A percentile compares a stretch with the other conserved stretches of the same genome.
Conservation (phyloP, 768 basidiomycete genomes). For the Lactarius pseudohatsudake region DNA sequence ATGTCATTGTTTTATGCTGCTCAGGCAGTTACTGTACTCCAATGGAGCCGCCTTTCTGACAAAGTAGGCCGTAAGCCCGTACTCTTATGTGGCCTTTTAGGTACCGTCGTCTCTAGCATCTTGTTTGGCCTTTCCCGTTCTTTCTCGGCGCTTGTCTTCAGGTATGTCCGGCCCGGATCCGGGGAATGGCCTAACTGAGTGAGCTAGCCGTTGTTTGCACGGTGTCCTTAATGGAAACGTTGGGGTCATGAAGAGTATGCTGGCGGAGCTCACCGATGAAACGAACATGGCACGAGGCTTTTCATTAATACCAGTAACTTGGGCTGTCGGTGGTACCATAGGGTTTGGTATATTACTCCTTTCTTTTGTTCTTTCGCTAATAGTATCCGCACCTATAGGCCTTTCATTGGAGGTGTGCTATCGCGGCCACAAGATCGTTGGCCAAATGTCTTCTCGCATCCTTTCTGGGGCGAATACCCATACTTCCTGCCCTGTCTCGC, state of each 20-base stretch:
- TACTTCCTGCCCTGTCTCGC: conserved; percentile 32
- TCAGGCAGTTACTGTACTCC: conserved; percentile 45
- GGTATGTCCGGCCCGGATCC: conserved; percentile 27
- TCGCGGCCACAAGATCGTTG: conserved; percentile 32
- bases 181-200: conserved; percentile 47
- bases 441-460: conserved; percentile 24
- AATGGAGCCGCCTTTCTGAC: conserved; percentile 51
- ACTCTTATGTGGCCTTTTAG: conserved; percentile 40
- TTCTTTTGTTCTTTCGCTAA: not conserved
- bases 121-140: conserved; percentile 41
- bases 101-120: conserved; percentile 37
- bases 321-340: conserved; percentile 21
- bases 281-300: conserved; percentile 52
- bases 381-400: too few relatives aligned
- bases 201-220: conserved; percentile 38
- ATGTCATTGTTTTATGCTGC: conserved; percentile 49
- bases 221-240: conserved; percentile 14
- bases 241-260: conserved; percentile 34
- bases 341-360: conserved; percentile 10
- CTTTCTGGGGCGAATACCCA: conserved; percentile 32
- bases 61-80: conserved; percentile 51
- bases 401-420: conserved; percentile 25
- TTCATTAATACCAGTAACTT: conserved; percentile 37
- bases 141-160: conserved; percentile 34
- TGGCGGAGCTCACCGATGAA: conserved; percentile 64